Evolutionary conservation across 1,139 yeast species (phyloP), one percentile per base, ranked within the genome.

Genomic region (Geotrichum citri-aurantii): DNA sequence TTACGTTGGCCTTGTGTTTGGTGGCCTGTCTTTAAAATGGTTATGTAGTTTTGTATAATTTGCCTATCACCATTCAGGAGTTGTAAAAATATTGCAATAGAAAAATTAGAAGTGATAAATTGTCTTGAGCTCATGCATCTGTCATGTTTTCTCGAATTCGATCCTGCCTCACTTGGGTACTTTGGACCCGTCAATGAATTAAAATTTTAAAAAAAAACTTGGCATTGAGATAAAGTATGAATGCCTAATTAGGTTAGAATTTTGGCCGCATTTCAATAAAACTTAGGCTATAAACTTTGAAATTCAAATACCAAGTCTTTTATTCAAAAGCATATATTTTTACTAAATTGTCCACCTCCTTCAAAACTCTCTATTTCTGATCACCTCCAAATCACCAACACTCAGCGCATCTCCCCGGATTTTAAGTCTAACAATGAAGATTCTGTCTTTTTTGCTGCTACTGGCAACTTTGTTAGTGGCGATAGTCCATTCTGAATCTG

Each of bases 301-400:
- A 11, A 12, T 6, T 33, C 5, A 3, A 11, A 12, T 33, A 33
- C 12, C 40, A 33, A 12, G 40, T 33, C 40, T 33, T 33, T 33
- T 33, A 2, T 33, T 12, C 5, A 5, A 33, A 33, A 33, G 33
- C 4, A 11, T 14, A 29, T 29, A 11, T 29, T 26, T 26, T 26
- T 26, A 26, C 7, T 26, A 5, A 26, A 14, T 50, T 40, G 51
- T 50, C 46, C 33, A 46, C 37, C 46, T 53, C 5, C 46, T 54
- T 8, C 46, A 24, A 29, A 21, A 19, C 3, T 19, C 42, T 17
- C 21, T 8, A 26, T 12, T 53, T 27, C 29, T 53, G 11, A 54
- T 52, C 26, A 40, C 56, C 31, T 54, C 55, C 19, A 49, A 24
- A 49, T 54, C 53, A 21, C 46, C 48, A 27, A 24, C 55, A 24